These are phyloP conservation scores for Saksenaea oblongispora DNA, from an alignment of 371 early-diverging fungal genomes.

Conservation along the genomic window DNA sequence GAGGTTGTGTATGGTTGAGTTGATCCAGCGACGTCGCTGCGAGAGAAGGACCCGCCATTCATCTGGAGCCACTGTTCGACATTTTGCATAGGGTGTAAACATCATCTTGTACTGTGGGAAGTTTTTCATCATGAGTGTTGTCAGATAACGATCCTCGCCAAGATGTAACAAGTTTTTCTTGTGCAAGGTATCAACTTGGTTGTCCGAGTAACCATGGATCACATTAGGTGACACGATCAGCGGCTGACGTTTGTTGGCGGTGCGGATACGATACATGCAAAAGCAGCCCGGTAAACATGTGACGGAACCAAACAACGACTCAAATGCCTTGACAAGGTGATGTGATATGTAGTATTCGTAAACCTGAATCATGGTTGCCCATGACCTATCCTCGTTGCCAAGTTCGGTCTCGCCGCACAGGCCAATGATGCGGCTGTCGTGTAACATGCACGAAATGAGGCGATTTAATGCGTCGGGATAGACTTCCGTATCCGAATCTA, in stretches of 20 bases:
- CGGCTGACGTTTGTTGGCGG: conserved; percentile 69
- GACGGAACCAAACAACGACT: conserved; percentile 93
- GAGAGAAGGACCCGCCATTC: conserved; percentile 88
- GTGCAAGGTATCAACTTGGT: conserved; percentile 95
- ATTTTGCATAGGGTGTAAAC: conserved; percentile 94
- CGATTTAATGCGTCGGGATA: conserved; percentile 72
- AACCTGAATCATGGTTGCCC: conserved; percentile 94
- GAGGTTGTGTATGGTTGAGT: conserved; percentile 97
- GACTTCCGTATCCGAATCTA: conserved; percentile 95
- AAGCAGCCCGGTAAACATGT: conserved; percentile 97
- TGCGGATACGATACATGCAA: conserved; percentile 92
- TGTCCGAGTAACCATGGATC: conserved; percentile 92
- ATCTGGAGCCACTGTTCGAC: conserved; percentile 94
- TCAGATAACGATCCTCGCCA: conserved; percentile 98
- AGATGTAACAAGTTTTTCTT: conserved; percentile 96
- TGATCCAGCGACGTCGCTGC: conserved; percentile 98
- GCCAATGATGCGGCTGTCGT: conserved; percentile 79
- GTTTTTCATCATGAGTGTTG: conserved; percentile 95
- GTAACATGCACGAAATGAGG: conserved; percentile 76
- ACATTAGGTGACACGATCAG: conserved; percentile 68
- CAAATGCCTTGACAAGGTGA: conserved; percentile 92
- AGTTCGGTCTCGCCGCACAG: conserved; percentile 86
- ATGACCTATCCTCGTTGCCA: conserved; percentile 73
- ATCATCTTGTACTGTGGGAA: conserved; percentile 94
- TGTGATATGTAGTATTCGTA: conserved; percentile 97